These are phyloP conservation scores for Blastobotrys persicus DNA, from an alignment of 1,139 yeast genomes.

Conservation along the genomic window DNA sequence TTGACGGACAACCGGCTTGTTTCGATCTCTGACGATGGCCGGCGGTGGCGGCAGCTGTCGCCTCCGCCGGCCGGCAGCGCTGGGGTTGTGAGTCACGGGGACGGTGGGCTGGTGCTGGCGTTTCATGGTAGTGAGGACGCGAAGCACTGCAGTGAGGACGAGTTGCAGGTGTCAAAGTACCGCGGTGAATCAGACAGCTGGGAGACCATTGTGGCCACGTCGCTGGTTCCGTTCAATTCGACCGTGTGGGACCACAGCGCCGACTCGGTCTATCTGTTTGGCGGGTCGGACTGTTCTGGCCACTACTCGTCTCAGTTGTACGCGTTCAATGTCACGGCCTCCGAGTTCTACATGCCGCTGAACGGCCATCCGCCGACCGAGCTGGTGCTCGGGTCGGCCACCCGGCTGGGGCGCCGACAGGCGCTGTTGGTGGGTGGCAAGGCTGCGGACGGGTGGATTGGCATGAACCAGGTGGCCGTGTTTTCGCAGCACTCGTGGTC, in stretches of 20 bases:
- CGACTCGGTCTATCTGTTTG: slow-evolving; percentile 47
- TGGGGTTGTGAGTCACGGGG: slow-evolving; percentile 1
- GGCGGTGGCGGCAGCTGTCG: neutral
- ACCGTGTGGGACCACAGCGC: slow-evolving; percentile 35
- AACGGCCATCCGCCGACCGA: slow-evolving; percentile 43
- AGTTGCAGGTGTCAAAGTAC: slow-evolving; percentile 2
- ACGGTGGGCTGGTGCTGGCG: slow-evolving; percentile 1
- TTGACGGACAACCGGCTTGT: slow-evolving; percentile 7
- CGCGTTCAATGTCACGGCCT: slow-evolving; percentile 36
- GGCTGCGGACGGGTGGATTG: slow-evolving; percentile 55
- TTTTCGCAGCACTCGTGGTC: slow-evolving; percentile 60
- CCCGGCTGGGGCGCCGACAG: slow-evolving; percentile 23
- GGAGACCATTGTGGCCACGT: neutral
- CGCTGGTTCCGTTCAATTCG: slow-evolving; percentile 4
- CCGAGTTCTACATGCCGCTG: slow-evolving; percentile 35
- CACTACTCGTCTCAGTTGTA: slow-evolving; percentile 42
- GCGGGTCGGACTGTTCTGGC: slow-evolving; percentile 38
- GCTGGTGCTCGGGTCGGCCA: slow-evolving; percentile 46
- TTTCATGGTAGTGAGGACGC: too few species aligned
- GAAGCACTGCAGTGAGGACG: too few species aligned
- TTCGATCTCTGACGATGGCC: slow-evolving; percentile 1
- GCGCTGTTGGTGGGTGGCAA: slow-evolving; percentile 52
- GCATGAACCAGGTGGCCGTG: slow-evolving; percentile 57
- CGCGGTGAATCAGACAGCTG: neutral
- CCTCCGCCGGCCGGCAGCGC: slow-evolving; percentile 10